Evolutionary conservation across 805 yeast species (phyloP).

Genomic region (Candida insectorum): DNA sequence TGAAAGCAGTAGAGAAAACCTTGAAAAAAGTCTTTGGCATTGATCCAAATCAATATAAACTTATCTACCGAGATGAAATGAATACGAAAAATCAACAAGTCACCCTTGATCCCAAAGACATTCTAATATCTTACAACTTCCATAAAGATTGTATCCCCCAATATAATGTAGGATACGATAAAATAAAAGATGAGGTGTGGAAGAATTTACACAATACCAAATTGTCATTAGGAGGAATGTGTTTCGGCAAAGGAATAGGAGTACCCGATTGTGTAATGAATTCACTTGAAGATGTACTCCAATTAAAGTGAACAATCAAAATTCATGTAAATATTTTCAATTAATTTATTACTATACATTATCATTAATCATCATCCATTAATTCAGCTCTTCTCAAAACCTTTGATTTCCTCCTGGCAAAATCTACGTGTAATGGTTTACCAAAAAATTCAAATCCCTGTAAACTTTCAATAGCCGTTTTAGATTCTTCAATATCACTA

Average conservation of each 20-base stretch:
- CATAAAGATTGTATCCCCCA: constrained; percentile 70
- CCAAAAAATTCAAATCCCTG: constrained; percentile 52
- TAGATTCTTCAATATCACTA: constrained; percentile 47
- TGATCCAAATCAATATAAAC: constrained; percentile 13
- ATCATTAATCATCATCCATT: constrained; percentile 1
- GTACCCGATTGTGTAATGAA: constrained; percentile 82
- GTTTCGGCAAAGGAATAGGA: constrained; percentile 73
- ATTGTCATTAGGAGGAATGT: constrained; percentile 73
- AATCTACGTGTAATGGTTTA: constrained; percentile 45
- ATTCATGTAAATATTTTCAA: neutral
- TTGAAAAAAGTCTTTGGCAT: constrained; percentile 20
- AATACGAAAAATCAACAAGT: constrained; percentile 9
- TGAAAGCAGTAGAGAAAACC: constrained; percentile 24
- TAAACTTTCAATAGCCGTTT: constrained; percentile 45
- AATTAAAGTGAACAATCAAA: neutral
- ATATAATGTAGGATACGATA: constrained; percentile 66
- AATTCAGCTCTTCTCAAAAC: constrained; percentile 13
- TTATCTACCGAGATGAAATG: constrained; percentile 26
- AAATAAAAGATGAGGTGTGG: constrained; percentile 33
- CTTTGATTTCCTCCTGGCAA: constrained; percentile 25
- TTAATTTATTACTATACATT: neutral
- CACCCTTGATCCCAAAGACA: constrained; percentile 19
- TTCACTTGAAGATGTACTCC: constrained; percentile 50
- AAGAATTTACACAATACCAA: constrained; percentile 33
- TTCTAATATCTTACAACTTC: constrained; percentile 30